Evolutionary conservation across 192 early-diverging fungal species (phyloP), one percentile per base, ranked within the genome.

Genomic region (Coemansia sp.): DNA sequence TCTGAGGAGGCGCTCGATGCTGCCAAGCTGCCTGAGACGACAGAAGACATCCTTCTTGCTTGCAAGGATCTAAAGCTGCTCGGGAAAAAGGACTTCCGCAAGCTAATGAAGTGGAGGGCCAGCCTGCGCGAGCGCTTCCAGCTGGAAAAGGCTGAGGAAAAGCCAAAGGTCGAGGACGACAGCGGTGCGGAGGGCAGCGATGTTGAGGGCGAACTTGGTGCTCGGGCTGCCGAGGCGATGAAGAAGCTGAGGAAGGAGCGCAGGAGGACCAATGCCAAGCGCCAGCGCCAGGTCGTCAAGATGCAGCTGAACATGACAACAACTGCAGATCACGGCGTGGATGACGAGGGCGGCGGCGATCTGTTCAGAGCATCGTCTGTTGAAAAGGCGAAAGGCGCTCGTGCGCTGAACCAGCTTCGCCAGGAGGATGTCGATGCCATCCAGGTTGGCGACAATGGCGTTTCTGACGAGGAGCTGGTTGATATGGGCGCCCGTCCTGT

Each of bases 31-130:
- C 74, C 86, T 13, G 83, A 87, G 46, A 95, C 95, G 4, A 92
- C 89, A 4, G 87, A 91, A 55, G 92, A 94, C 60, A 89, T 99
- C 59, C 84, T 88, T 68, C 75, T 84, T 3, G 87, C 88, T 35
- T 94, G 91, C 72, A 81, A 85, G 60, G 97, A 99, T 85, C 86
- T 99, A 72, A 90, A 91, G 62, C 90, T 97, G 12, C 82, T 99
- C 20, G 94, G 95, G 28, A 96, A 94, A 68, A 91, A 89, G 74
- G 97, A 99, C 67, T 99, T 97, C 70, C 93, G 93, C 77, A 73
- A 68, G 29, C 72, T 99, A 56, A 86, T 99, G 64, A 92, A 91
- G 70, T 99, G 97, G 97, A 84, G 94, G 43, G 86, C 89, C 15
- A 73, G 70, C 4, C 78, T 97, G 51, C 87, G 93, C 64, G 79